Evolutionary conservation across 768 basidiomycete species (phyloP).

Genomic region (Boletus coccyginus): DNA sequence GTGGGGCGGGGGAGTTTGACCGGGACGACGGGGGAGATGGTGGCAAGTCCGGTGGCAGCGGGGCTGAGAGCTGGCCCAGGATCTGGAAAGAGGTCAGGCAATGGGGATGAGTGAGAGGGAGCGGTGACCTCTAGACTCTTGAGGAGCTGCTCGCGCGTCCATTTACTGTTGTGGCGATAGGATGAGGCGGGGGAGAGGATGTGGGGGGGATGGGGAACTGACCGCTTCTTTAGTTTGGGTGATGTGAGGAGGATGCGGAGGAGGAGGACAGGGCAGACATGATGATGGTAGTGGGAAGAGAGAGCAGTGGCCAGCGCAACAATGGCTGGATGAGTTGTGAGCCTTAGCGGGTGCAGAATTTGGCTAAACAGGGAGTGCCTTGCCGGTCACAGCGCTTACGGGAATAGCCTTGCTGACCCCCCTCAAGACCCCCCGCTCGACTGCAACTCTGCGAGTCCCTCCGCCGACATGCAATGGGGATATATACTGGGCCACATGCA

Average conservation of each 20-base stretch:
- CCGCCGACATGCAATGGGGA: background rate
- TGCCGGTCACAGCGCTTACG: constrained; percentile 37
- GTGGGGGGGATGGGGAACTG: constrained; percentile 10
- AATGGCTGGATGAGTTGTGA: constrained; percentile 38
- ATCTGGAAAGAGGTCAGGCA: constrained; percentile 35
- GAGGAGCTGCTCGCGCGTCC: constrained; percentile 38
- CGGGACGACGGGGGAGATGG: constrained; percentile 46
- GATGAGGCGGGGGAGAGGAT: constrained; percentile 23
- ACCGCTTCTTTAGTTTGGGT: constrained; percentile 35
- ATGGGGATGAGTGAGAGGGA: background rate
- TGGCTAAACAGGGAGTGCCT: constrained; percentile 35
- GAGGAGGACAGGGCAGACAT: constrained; percentile 32
- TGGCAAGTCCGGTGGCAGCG: constrained; percentile 44
- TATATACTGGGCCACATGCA: background rate
- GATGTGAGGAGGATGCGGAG: constrained; percentile 19
- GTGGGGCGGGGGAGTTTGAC: constrained; percentile 38
- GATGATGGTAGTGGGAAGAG: constrained; percentile 38
- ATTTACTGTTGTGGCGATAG: constrained; percentile 27
- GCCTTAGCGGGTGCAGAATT: constrained; percentile 30
- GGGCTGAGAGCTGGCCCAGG: constrained; percentile 37
- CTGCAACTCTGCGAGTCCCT: too few species aligned
- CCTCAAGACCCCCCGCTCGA: too few species aligned
- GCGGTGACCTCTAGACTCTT: constrained; percentile 39
- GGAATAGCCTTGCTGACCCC: constrained; percentile 9
- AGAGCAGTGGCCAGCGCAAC: constrained; percentile 40